These are phyloP conservation scores for Cupressus sempervirens DNA, from an alignment of 75 land plant species.

Conservation along the genomic window DNA sequence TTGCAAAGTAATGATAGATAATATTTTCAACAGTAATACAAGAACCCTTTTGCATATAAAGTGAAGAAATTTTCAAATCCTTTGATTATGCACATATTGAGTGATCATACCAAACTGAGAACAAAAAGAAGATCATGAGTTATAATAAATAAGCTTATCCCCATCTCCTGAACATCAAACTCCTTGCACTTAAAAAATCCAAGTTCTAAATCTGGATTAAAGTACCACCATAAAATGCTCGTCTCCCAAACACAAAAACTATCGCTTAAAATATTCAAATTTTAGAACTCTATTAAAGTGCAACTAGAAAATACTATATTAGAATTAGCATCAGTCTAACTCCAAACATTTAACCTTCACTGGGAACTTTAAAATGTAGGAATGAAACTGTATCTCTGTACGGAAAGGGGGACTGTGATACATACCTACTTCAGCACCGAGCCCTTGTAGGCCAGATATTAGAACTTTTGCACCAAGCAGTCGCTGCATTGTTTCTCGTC, in stretches of 20 bases:
- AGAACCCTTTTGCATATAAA: not conserved
- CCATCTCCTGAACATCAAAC: not conserved
- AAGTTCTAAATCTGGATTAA: not conserved
- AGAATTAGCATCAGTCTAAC: not conserved
- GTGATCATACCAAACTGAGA: not conserved
- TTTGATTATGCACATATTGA: not conserved
- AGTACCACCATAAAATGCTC: not conserved
- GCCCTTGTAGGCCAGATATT: conserved; percentile 42
- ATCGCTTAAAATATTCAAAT: not conserved
- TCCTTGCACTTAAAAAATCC: not conserved
- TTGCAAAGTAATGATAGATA: not conserved
- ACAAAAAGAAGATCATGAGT: not conserved
- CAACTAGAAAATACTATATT: not conserved
- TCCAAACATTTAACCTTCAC: not conserved
- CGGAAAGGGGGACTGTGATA: not conserved
- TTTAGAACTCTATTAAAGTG: not conserved
- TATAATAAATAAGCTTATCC: not conserved
- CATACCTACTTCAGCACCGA: conserved; percentile 39
- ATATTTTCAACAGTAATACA: not conserved
- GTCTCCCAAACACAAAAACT: no score
- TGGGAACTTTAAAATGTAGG: not conserved
- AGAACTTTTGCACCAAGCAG: conserved; percentile 34
- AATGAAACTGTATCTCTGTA: not conserved
- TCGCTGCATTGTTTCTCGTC: conserved; percentile 46
- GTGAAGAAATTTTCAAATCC: not conserved